Percentiles rank a stretch among this genome's conserved stretches.
phyloP scores from a whole-genome alignment of 495 filamentous ascomycete genomes.

The Hyaloscypha bicolor region DNA sequence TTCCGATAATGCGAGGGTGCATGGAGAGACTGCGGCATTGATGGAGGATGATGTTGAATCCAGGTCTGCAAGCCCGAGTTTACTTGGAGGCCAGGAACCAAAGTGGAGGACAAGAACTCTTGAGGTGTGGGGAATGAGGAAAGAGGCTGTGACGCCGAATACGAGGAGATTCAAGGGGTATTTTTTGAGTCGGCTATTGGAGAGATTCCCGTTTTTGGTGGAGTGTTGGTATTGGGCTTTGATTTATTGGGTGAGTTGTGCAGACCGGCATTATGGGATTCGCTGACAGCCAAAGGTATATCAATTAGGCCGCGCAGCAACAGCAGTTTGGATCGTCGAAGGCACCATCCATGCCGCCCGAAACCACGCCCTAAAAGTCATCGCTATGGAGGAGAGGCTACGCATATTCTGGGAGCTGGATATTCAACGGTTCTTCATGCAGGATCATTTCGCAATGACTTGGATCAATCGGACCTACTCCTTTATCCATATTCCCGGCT shows the following conservation, averaged over 20 bases:
- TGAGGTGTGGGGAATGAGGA: constrained; percentile 22
- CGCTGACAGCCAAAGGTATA: constrained; percentile 49
- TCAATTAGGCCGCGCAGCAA: constrained; percentile 64
- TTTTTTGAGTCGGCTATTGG: constrained; percentile 59
- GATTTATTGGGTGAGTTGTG: constrained; percentile 58
- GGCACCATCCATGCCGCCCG: constrained; percentile 59
- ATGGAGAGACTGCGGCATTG: neutral
- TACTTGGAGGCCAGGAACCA: constrained; percentile 20
- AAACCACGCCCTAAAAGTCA: constrained; percentile 58
- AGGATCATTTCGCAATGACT: constrained; percentile 44
- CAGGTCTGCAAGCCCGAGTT: constrained; percentile 17
- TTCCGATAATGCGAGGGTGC: constrained; percentile 5
- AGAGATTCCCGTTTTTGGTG: constrained; percentile 72
- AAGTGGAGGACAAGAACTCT: constrained; percentile 28
- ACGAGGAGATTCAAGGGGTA: constrained; percentile 54
- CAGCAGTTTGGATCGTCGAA: constrained; percentile 59
- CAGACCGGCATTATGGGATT: neutral
- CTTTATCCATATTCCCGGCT: constrained; percentile 82
- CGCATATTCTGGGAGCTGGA: constrained; percentile 58
- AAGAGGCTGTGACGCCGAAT: constrained; percentile 53
- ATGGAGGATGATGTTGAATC: constrained; percentile 9
- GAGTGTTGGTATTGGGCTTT: constrained; percentile 84
- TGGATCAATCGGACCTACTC: constrained; percentile 70
- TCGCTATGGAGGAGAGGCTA: constrained; percentile 54
- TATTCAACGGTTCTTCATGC: constrained; percentile 58